These are phyloP conservation scores for Penicillium thymicola DNA, from an alignment of 2,329 filamentous ascomycete genomes.

Conservation along the genomic window DNA sequence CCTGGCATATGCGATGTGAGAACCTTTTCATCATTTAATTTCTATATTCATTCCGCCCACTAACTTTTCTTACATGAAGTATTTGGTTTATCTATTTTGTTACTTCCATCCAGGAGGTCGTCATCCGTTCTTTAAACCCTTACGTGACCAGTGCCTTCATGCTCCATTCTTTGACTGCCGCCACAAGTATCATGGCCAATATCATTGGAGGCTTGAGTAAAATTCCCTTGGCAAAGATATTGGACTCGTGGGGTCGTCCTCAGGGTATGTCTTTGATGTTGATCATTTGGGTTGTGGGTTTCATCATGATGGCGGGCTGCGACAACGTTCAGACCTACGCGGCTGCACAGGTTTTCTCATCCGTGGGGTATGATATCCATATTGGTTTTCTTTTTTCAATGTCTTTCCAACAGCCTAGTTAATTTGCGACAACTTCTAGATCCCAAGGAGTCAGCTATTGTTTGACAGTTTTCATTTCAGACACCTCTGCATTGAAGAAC, in stretches of 20 bases:
- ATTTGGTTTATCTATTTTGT: constrained; percentile 15
- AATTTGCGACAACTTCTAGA: background rate
- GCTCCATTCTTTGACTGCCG: constrained; percentile 12
- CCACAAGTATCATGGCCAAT: constrained; percentile 10
- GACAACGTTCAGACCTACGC: constrained; percentile 59
- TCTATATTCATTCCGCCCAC: background rate
- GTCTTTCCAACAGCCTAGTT: background rate
- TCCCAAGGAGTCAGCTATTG: constrained; percentile 46
- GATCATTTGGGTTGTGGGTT: constrained; percentile 31
- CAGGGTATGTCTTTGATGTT: constrained; percentile 11
- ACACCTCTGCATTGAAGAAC: constrained; percentile 59
- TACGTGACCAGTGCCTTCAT: constrained; percentile 15
- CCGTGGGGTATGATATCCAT: constrained; percentile 51
- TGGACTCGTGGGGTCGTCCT: constrained; percentile 19
- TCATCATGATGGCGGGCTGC: constrained; percentile 63
- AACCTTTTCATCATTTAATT: too few relatives aligned
- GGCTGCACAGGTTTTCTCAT: constrained; percentile 61
- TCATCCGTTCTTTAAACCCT: constrained; percentile 12
- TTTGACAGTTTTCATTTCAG: constrained; percentile 59
- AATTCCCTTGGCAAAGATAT: constrained; percentile 17
- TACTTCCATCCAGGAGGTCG: constrained; percentile 14
- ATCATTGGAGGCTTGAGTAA: constrained; percentile 10
- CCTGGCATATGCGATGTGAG: constrained; percentile 11
- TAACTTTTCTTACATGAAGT: background rate
- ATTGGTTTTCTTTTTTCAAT: background rate